phyloP scores from a whole-genome alignment of 495 filamentous ascomycete genomes.

The Clohesyomyces aquaticus region DNA sequence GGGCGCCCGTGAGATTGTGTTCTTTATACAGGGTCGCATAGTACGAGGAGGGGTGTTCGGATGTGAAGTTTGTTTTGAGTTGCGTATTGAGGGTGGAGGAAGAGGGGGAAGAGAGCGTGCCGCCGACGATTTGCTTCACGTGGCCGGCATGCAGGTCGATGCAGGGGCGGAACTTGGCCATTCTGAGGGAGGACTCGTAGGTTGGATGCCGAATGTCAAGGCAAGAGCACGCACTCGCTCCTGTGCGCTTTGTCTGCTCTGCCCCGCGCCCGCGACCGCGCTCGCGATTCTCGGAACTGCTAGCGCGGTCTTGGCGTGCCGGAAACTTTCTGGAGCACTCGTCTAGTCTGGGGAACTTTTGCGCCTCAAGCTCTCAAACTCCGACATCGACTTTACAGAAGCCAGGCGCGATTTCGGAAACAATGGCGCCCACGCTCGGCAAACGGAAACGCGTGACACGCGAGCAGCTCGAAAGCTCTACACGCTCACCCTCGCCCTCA shows the following conservation, averaged over 20 bases:
- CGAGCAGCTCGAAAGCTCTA: constrained; percentile 6
- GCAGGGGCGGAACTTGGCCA: constrained; percentile 95
- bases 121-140: constrained; percentile 98
- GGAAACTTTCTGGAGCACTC: too few species aligned
- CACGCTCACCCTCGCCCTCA: constrained; percentile 24
- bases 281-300: too few species aligned
- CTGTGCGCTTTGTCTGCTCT: too few species aligned
- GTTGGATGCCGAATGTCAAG: too few species aligned
- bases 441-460: constrained; percentile 30
- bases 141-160: constrained; percentile 95
- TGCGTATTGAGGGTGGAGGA: constrained; percentile 79
- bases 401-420: not conserved
- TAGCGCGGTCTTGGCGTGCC: not conserved
- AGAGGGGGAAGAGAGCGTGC: constrained; percentile 71
- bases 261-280: too few species aligned
- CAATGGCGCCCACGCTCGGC: constrained; percentile 24
- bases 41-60: constrained; percentile 74
- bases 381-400: not conserved
- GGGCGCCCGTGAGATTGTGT: constrained; percentile 72
- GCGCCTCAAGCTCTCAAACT: constrained; percentile 2
- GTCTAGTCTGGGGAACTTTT: constrained; percentile 20
- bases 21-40: constrained; percentile 80
- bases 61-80: constrained; percentile 90
- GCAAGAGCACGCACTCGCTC: not conserved
- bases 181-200: constrained; percentile 53